Percentiles rank a stretch among this genome's conserved stretches.
Evolutionary conservation across 768 basidiomycete species (phyloP).

Genomic region (Glaciozyma martinii): DNA sequence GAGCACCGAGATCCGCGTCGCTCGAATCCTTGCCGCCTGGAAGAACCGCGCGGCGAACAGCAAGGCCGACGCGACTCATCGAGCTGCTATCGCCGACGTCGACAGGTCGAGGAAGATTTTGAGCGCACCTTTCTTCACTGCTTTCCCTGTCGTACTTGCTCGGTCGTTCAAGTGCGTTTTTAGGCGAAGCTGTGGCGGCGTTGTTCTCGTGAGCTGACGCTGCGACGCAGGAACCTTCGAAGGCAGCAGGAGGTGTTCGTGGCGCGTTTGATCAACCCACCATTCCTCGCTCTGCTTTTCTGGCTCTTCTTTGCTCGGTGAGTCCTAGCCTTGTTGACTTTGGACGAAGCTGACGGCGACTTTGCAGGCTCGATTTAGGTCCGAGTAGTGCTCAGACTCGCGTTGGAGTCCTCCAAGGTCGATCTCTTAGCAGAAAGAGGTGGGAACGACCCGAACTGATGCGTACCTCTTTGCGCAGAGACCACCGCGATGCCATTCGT

Average conservation of each 20-base stretch:
- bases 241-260: constrained; percentile 31
- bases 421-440: too few species aligned
- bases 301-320: constrained; percentile 33
- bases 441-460: too few species aligned
- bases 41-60: background rate
- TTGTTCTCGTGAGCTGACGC: background rate
- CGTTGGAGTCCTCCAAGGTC: constrained; percentile 27
- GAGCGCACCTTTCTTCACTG: constrained; percentile 15
- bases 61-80: too few species aligned
- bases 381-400: constrained; percentile 23
- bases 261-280: constrained; percentile 28
- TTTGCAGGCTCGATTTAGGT: background rate
- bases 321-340: constrained; percentile 2
- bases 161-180: constrained; percentile 22
- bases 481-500: constrained; percentile 27
- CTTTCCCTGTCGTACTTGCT: constrained; percentile 29
- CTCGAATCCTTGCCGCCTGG: constrained; percentile 16
- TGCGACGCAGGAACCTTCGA: constrained; percentile 24
- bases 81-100: background rate
- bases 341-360: background rate
- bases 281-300: constrained; percentile 29
- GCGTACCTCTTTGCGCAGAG: constrained; percentile 2
- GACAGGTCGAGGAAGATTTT: constrained; percentile 2
- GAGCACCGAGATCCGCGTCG: constrained; percentile 6
- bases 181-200: background rate